A percentile compares a stretch with the other conserved stretches of the same genome.
phyloP scores from a whole-genome alignment of 2,329 filamentous ascomycete genomes.

The Fusarium vanettenii region DNA sequence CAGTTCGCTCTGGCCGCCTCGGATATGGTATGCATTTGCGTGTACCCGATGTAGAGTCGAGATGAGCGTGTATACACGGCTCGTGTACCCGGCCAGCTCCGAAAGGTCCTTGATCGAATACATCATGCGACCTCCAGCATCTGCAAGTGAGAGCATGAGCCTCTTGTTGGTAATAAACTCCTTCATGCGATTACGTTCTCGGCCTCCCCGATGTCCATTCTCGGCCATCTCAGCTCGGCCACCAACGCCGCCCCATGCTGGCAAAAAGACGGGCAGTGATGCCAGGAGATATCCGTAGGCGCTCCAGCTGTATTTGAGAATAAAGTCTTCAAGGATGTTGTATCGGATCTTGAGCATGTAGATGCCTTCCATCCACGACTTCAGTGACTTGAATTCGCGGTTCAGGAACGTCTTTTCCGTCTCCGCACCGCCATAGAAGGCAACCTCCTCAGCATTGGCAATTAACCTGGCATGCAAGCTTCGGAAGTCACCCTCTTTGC shows the following conservation, averaged over 20 bases:
- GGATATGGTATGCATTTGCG: constrained; percentile 84
- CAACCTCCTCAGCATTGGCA: constrained; percentile 96
- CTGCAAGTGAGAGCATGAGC: constrained; percentile 95
- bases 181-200: constrained; percentile 91
- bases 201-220: constrained; percentile 61
- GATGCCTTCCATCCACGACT: constrained; percentile 97
- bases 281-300: constrained; percentile 96
- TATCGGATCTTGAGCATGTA: constrained; percentile 98
- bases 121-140: constrained; percentile 98
- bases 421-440: constrained; percentile 95
- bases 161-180: constrained; percentile 99
- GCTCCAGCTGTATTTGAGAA: constrained; percentile 98
- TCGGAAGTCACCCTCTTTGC: constrained; percentile 94
- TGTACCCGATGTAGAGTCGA: constrained; percentile 95
- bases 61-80: constrained; percentile 93
- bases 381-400: constrained; percentile 90
- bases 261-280: constrained; percentile 92
- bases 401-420: constrained; percentile 95
- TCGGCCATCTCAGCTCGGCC: constrained; percentile 75
- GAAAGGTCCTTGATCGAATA: constrained; percentile 99
- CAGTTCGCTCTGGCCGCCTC: constrained; percentile 76
- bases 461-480: constrained; percentile 91
- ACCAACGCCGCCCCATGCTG: constrained; percentile 89
- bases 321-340: constrained; percentile 98
- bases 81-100: constrained; percentile 95